Percentiles rank a stretch among this genome's conserved stretches.
These are phyloP conservation scores for Reutealis trisperma DNA, from an alignment of 345 rosid species.

Conservation along the genomic window DNA sequence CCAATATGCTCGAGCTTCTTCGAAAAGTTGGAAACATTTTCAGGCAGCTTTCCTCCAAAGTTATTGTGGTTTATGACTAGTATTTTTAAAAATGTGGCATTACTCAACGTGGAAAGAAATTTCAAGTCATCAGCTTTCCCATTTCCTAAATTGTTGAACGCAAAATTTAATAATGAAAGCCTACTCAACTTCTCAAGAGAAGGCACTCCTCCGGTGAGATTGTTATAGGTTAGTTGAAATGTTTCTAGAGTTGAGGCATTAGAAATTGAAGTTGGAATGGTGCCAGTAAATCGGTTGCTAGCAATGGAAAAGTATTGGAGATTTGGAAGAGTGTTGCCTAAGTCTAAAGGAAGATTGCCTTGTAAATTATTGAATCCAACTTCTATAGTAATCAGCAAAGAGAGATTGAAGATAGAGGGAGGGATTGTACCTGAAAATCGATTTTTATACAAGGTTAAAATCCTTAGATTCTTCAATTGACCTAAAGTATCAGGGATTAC, in stretches of 20 bases:
- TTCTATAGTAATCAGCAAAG: background rate
- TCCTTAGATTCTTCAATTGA: background rate
- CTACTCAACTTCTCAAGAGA: background rate
- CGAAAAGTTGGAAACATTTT: conserved; percentile 16
- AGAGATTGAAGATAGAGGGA: background rate
- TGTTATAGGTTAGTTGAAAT: background rate
- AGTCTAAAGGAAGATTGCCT: background rate
- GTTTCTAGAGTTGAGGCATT: background rate
- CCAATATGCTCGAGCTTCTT: background rate
- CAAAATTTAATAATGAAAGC: too few species aligned
- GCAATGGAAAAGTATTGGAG: background rate
- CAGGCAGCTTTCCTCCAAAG: conserved; percentile 28
- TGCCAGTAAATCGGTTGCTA: background rate
- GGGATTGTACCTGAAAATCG: background rate
- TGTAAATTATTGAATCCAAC: background rate
- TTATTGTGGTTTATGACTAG: background rate
- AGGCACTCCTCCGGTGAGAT: background rate
- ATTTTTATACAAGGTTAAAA: background rate
- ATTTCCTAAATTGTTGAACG: background rate
- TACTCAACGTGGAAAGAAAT: background rate
- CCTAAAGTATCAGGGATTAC: background rate
- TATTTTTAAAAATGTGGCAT: background rate
- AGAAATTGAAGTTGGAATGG: background rate
- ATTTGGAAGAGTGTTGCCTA: background rate
- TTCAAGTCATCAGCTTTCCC: background rate